Evolutionary conservation across 192 early-diverging fungal genomes (phyloP), one percentile per base, ranked within the genome.

Genomic region (Obelidium mucronatum): DNA sequence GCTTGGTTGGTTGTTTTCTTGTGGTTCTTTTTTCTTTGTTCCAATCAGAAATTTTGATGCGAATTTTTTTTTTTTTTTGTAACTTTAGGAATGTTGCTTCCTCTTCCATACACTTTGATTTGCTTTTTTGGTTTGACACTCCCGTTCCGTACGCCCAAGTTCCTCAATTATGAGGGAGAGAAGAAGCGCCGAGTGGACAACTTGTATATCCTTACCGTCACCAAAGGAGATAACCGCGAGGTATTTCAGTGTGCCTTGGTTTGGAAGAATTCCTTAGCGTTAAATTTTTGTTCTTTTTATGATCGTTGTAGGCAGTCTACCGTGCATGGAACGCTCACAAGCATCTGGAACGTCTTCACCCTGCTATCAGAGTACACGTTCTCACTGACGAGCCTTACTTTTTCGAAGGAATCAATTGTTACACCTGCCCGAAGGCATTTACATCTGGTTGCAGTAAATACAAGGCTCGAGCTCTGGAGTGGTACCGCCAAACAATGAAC

Each of bases 181-280:
- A 66, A 79, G 52, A 72, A 72, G 2, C 79, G 87, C 11, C 77
- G 81, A 0, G 55, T 85, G 54, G 85, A 89, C 67, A 89, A 89
- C 84, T 77, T 89, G 39, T 89, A 89, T 80, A 83, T 89, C 56
- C 67, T 86, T 33, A 87, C 85, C 24, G 87, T 89, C 61, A 89
- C 87, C 58, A 84, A 84, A 75, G 87, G 87, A 31, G 79, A 87
- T 78, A 89, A 89, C 78, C 62, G 74, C 37, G 84, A 83, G 1
- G 70, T 72, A 37, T 40, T n/a, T n/a, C n/a, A n/a, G 15, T 52
- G 15, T 52, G 15, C 51, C n/a, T 52, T 52, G 15, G 15, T 52
- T 52, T n/a, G 15, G 15, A 17, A 15, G 51, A 17, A 17, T 15
- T 17, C 15, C 51, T n/a, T 52, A 52, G n/a, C 51, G 15, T 52